phyloP scores from a whole-genome alignment of 768 basidiomycete species.

The Tricholoma terreum region DNA sequence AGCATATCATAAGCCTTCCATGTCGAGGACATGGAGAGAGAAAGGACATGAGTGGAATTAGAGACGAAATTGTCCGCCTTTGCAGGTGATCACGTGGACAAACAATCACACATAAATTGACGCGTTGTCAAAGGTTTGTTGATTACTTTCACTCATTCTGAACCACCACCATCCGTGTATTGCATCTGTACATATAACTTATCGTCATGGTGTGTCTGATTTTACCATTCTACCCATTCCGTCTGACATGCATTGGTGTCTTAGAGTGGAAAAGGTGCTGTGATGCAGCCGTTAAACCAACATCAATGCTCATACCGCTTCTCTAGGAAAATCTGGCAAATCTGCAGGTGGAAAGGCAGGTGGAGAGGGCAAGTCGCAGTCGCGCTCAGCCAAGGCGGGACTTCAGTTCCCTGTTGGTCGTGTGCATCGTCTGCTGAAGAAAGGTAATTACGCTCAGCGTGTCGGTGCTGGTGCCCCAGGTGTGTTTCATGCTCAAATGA shows the following conservation, averaged over 20 bases:
- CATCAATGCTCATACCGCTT: constrained; percentile 5
- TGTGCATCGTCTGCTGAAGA: constrained; percentile 86
- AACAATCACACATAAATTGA: constrained; percentile 39
- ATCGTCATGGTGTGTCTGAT: constrained; percentile 24
- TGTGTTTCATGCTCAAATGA: constrained; percentile 24
- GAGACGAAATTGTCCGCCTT: constrained; percentile 1
- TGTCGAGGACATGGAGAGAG: constrained; percentile 13
- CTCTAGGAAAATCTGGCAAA: constrained; percentile 54
- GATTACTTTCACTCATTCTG: constrained; percentile 27
- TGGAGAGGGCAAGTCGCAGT: constrained; percentile 51
- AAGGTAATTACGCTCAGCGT: constrained; percentile 83
- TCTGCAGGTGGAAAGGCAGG: constrained; percentile 69
- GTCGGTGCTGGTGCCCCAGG: constrained; percentile 88
- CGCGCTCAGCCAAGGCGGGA: constrained; percentile 73
- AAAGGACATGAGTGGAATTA: constrained; percentile 15
- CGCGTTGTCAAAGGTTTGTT: constrained; percentile 33
- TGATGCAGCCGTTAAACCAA: background rate
- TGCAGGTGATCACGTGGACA: constrained; percentile 30
- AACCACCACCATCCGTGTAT: constrained; percentile 34
- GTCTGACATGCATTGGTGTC: constrained; percentile 2
- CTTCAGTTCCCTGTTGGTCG: constrained; percentile 91
- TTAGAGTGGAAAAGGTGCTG: constrained; percentile 40
- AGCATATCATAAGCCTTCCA: constrained; percentile 2
- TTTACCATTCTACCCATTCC: background rate
- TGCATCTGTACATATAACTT: constrained; percentile 16